phyloP scores from a whole-genome alignment of 352 stramenopile species.

The Pythium folliculosum region DNA sequence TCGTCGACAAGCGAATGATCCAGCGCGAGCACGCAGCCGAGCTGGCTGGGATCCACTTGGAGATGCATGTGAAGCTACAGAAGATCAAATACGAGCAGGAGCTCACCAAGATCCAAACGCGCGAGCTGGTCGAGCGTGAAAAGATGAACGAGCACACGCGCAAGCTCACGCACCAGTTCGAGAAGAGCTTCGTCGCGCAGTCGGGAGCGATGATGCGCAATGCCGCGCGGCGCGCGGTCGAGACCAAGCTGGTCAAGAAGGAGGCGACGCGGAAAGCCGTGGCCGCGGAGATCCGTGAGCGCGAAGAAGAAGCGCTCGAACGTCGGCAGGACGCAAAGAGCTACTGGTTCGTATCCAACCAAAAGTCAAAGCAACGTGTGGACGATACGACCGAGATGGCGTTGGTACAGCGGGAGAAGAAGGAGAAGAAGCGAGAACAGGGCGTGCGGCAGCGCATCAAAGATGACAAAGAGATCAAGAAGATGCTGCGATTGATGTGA shows the following conservation, averaged over 20 bases:
- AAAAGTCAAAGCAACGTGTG: constrained; percentile 38
- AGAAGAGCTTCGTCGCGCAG: constrained; percentile 55
- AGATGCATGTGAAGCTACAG: constrained; percentile 73
- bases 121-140: constrained; percentile 50
- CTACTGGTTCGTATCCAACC: constrained; percentile 68
- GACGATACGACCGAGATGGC: constrained; percentile 27
- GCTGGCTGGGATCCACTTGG: constrained; percentile 56
- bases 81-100: constrained; percentile 60
- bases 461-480: constrained; percentile 75
- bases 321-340: constrained; percentile 64
- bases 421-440: constrained; percentile 25
- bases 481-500: constrained; percentile 60
- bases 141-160: constrained; percentile 38
- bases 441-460: constrained; percentile 42
- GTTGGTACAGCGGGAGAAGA: constrained; percentile 11
- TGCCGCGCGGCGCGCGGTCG: constrained; percentile 48
- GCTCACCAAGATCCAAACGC: constrained; percentile 44
- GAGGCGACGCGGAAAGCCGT: constrained; percentile 37
- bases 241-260: constrained; percentile 32
- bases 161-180: constrained; percentile 56
- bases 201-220: constrained; percentile 67
- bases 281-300: constrained; percentile 27
- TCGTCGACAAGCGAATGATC: constrained; percentile 68
- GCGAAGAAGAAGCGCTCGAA: constrained; percentile 40
- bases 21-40: constrained; percentile 63